phyloP scores from a whole-genome alignment of 768 basidiomycete genomes.

The Amanita molliuscula region DNA sequence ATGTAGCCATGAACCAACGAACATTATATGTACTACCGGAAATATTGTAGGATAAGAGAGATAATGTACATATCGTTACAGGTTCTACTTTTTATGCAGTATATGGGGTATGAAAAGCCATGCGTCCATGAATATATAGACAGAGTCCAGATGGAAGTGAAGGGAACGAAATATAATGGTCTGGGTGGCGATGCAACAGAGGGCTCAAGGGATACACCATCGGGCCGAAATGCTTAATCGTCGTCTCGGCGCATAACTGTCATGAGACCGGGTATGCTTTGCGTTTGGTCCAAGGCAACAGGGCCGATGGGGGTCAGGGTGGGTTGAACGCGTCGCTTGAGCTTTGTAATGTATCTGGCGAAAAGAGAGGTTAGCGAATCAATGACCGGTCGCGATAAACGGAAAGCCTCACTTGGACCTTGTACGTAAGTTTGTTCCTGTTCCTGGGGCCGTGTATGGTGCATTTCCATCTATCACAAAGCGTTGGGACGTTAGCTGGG shows the following conservation, averaged over 20 bases:
- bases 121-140: not conserved
- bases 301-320: slow-evolving; percentile 52
- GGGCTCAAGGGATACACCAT: not conserved
- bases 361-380: not conserved
- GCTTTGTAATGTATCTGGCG: slow-evolving; percentile 54
- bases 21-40: not conserved
- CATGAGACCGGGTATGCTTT: slow-evolving; percentile 65
- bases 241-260: slow-evolving; percentile 44
- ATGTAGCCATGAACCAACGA: not conserved
- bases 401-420: slow-evolving; percentile 37
- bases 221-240: slow-evolving; percentile 8
- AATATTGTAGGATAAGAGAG: not conserved
- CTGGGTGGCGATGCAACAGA: not conserved
- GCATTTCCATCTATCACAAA: slow-evolving; percentile 46
- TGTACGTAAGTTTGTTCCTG: slow-evolving; percentile 38
- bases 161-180: not conserved
- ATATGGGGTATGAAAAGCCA: not conserved
- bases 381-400: not conserved
- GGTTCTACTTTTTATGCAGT: not conserved
- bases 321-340: slow-evolving; percentile 40
- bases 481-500: not conserved
- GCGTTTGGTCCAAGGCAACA: slow-evolving; percentile 49
- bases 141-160: not conserved
- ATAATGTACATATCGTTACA: too few relatives aligned
- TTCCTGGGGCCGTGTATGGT: slow-evolving; percentile 46